Percentiles rank a stretch among this genome's conserved stretches.
Evolutionary conservation across 345 rosid species (phyloP).

Genomic region (Bretschneidera sinensis): DNA sequence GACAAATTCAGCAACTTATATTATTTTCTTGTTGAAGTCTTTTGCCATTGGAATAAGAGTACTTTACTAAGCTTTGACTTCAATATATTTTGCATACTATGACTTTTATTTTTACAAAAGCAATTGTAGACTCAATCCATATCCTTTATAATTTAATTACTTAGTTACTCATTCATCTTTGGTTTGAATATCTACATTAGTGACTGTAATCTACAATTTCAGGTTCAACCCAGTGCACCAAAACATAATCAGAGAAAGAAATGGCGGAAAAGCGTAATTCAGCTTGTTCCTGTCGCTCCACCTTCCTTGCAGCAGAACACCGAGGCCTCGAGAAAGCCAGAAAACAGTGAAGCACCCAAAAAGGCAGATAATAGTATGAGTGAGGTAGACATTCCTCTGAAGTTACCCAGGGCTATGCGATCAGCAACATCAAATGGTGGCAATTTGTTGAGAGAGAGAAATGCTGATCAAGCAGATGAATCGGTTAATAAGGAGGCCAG

Average conservation of each 20-base stretch:
- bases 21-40: neutral
- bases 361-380: slow-evolving; percentile 15
- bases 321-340: slow-evolving; percentile 30
- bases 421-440: slow-evolving; percentile 51
- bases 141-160: neutral
- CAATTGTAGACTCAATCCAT: neutral
- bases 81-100: no score
- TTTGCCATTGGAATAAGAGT: no score
- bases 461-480: slow-evolving; percentile 48
- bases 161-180: neutral
- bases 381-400: slow-evolving; percentile 41
- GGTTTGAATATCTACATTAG: neutral
- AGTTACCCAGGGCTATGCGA: slow-evolving; percentile 79
- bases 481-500: slow-evolving; percentile 34
- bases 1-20: neutral
- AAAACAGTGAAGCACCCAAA: slow-evolving; percentile 13
- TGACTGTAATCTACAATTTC: slow-evolving; percentile 15
- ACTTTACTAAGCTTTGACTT: no score
- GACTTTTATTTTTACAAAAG: neutral
- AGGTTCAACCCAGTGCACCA: slow-evolving; percentile 67
- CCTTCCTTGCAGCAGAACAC: slow-evolving; percentile 32
- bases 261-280: slow-evolving; percentile 62
- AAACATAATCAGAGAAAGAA: slow-evolving; percentile 73
- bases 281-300: slow-evolving; percentile 68
- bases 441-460: slow-evolving; percentile 72